Conservation (phyloP, 2,329 filamentous ascomycete species). For the Colletotrichum zoysiae region DNA sequence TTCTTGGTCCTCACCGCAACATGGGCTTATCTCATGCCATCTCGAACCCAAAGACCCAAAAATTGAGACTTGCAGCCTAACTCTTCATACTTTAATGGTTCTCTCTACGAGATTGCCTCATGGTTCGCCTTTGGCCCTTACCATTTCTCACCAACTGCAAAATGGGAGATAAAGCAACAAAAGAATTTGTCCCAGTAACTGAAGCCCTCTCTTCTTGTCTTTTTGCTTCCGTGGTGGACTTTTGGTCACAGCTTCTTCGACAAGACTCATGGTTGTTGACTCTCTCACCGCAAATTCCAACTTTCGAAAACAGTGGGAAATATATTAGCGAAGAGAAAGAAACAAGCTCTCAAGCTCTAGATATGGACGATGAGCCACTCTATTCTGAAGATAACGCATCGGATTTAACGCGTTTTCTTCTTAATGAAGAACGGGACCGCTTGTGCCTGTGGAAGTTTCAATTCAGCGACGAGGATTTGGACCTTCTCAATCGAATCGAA, state of each 20-base stretch:
- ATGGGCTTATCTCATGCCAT: no score
- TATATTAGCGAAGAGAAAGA: background rate
- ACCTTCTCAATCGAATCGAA: background rate
- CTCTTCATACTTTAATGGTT: no score
- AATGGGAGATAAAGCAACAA: background rate
- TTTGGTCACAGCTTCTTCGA: background rate
- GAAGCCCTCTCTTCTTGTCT: background rate
- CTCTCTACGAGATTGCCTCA: no score
- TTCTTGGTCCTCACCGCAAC: no score
- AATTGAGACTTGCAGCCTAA: no score
- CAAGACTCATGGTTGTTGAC: background rate
- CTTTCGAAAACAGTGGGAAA: background rate
- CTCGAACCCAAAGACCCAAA: no score
- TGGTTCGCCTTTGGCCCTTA: background rate
- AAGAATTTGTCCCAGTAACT: background rate
- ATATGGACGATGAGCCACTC: background rate
- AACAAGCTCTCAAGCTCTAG: background rate
- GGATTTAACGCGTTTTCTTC: background rate
- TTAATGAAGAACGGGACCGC: background rate
- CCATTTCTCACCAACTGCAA: background rate
- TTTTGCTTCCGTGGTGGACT: background rate
- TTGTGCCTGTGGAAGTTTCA: background rate
- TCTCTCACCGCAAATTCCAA: background rate
- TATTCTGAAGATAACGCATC: background rate
- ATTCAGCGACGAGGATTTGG: background rate